phyloP scores from a whole-genome alignment of 2,329 filamentous ascomycete species.

The Orbilia ellipsospora region DNA sequence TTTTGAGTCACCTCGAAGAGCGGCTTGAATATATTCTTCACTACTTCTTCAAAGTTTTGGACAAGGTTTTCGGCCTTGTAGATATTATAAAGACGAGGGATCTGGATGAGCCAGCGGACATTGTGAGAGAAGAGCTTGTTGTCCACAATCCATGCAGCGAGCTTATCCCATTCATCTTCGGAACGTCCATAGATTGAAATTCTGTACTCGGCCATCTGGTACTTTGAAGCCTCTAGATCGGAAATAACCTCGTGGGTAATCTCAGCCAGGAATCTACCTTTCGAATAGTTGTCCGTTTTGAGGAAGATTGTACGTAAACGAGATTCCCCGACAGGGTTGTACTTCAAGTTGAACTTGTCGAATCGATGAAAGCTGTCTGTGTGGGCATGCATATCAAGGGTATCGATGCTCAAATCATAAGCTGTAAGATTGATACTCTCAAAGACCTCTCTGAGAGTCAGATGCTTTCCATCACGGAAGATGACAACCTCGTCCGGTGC shows the following conservation, averaged over 20 bases:
- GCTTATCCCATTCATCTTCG: slow-evolving; percentile 95
- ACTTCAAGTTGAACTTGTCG: slow-evolving; percentile 99
- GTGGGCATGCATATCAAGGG: slow-evolving; percentile 98
- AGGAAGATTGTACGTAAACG: slow-evolving; percentile 96
- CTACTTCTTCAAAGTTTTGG: slow-evolving; percentile 87
- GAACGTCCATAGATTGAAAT: slow-evolving; percentile 96
- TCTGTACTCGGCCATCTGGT: slow-evolving; percentile 99
- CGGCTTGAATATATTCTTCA: slow-evolving; percentile 91
- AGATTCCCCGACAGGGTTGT: slow-evolving; percentile 96
- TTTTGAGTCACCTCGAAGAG: slow-evolving; percentile 94
- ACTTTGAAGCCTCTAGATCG: slow-evolving; percentile 97
- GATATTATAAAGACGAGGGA: slow-evolving; percentile 92
- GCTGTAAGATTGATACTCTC: slow-evolving; percentile 97
- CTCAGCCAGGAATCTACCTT: slow-evolving; percentile 93
- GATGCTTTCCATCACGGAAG: slow-evolving; percentile 87
- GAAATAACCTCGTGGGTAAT: slow-evolving; percentile 98
- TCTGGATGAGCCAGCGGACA: slow-evolving; percentile 94
- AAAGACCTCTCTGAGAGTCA: slow-evolving; percentile 93
- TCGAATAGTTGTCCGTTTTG: slow-evolving; percentile 98
- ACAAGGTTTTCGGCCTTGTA: slow-evolving; percentile 91
- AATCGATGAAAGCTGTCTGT: slow-evolving; percentile 98
- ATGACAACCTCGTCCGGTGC: slow-evolving; percentile 93
- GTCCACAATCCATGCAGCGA: slow-evolving; percentile 96
- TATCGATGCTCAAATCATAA: slow-evolving; percentile 98
- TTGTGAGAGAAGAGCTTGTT: slow-evolving; percentile 99